Conservation (phyloP, 2,329 filamentous ascomycete genomes). For the Grosmannia serpens region DNA sequence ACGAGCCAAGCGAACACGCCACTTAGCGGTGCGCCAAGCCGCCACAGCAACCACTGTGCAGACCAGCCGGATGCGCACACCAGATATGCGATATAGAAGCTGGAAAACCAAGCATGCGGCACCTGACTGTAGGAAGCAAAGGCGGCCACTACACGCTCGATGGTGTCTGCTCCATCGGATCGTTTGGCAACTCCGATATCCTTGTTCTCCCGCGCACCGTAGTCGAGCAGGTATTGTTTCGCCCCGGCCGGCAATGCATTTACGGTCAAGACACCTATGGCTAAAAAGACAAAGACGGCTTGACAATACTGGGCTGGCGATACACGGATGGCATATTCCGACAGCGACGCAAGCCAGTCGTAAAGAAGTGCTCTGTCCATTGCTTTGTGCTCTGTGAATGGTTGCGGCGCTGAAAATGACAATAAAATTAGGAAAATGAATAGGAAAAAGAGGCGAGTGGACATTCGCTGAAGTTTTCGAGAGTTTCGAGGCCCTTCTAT, state of each 20-base stretch:
- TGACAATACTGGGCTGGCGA: slow-evolving; percentile 14
- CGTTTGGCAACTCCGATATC: background rate
- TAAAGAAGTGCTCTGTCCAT: background rate
- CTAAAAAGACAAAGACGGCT: slow-evolving; percentile 29
- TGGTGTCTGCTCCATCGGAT: background rate
- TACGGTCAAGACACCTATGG: slow-evolving; percentile 28
- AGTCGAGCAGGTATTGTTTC: slow-evolving; percentile 34
- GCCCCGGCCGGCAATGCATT: slow-evolving; percentile 31
- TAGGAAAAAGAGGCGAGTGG: background rate
- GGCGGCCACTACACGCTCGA: slow-evolving; percentile 5
- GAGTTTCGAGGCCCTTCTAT: too few species aligned
- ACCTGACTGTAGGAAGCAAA: slow-evolving; percentile 6
- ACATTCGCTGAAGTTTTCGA: too few species aligned
- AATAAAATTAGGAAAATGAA: background rate
- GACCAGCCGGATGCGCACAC: slow-evolving; percentile 64
- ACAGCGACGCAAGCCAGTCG: background rate
- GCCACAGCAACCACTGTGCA: slow-evolving; percentile 36
- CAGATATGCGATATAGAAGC: slow-evolving; percentile 73
- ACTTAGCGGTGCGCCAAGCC: slow-evolving; percentile 12
- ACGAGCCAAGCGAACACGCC: slow-evolving; percentile 5
- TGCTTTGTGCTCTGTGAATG: background rate
- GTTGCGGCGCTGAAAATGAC: background rate
- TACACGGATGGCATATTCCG: background rate
- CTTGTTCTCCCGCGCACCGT: slow-evolving; percentile 33
- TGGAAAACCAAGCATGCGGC: slow-evolving; percentile 79